Evolutionary conservation across 768 basidiomycete species (phyloP).

Genomic region (Hortiboletus campestris): DNA sequence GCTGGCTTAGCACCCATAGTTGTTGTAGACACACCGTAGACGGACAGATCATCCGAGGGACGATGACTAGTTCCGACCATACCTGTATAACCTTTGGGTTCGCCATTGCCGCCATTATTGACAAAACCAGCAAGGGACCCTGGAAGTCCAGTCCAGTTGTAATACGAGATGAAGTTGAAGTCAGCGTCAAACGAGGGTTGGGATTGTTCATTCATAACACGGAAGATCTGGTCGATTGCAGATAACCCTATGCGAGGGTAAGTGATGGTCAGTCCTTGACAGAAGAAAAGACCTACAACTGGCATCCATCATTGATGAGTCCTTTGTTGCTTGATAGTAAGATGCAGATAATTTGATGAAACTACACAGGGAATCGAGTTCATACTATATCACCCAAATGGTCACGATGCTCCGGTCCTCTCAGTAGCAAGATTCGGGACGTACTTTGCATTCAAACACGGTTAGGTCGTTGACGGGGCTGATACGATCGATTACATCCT

Average conservation of each 20-base stretch:
- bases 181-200: slow-evolving; percentile 65
- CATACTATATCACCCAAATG: slow-evolving; percentile 47
- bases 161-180: slow-evolving; percentile 74
- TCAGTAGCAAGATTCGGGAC: neutral
- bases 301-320: slow-evolving; percentile 66
- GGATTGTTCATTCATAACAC: slow-evolving; percentile 75
- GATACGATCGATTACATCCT: neutral
- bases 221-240: slow-evolving; percentile 71
- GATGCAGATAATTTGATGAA: slow-evolving; percentile 76
- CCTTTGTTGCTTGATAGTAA: slow-evolving; percentile 71
- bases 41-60: slow-evolving; percentile 72
- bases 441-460: slow-evolving; percentile 82
- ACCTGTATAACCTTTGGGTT: slow-evolving; percentile 73
- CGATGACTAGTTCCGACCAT: slow-evolving; percentile 74
- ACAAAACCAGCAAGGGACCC: slow-evolving; percentile 61
- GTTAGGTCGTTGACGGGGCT: slow-evolving; percentile 68
- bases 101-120: slow-evolving; percentile 66
- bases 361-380: slow-evolving; percentile 75
- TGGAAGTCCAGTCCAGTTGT: slow-evolving; percentile 76
- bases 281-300: slow-evolving; percentile 47
- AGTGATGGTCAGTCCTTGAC: neutral
- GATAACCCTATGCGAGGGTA: slow-evolving; percentile 48
- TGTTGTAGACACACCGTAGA: slow-evolving; percentile 48
- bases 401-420: neutral
- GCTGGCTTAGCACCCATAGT: neutral